Evolutionary conservation across 73 alveolate species (phyloP).

Genomic region (Uronychia binucleata): DNA sequence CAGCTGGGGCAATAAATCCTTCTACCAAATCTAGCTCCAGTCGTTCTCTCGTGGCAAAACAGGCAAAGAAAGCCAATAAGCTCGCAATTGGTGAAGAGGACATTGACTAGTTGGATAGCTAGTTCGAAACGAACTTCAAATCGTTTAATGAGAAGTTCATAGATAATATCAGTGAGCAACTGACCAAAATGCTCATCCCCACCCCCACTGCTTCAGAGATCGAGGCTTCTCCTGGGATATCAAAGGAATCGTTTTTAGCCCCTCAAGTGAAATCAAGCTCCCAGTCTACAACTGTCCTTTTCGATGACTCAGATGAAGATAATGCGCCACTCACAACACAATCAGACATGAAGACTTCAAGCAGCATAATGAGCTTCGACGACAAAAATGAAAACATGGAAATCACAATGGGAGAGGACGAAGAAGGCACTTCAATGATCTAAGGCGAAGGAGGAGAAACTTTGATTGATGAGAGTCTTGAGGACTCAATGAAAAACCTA

Average conservation of each 20-base stretch:
- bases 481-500: slow-evolving; percentile 36
- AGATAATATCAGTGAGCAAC: background rate
- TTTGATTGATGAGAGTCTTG: slow-evolving; percentile 16
- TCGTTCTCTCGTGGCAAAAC: slow-evolving; percentile 4
- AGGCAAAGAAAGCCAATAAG: background rate
- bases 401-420: slow-evolving; percentile 13
- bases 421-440: background rate
- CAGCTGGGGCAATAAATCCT: background rate
- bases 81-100: background rate
- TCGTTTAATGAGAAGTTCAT: background rate
- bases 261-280: too few species aligned
- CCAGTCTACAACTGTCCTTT: background rate
- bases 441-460: background rate
- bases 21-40: background rate
- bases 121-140: background rate
- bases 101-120: background rate
- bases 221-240: too few species aligned
- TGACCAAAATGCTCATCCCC: background rate
- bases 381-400: slow-evolving; percentile 14
- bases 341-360: background rate
- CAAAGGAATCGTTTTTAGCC: too few species aligned
- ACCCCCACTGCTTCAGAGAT: too few species aligned
- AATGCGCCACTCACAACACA: background rate
- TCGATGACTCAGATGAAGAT: slow-evolving; percentile 4
- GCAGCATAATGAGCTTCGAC: background rate